Evolutionary conservation across 176 grass and related monocot species (phyloP).

Genomic region (maize (Zea mays)): Zm-B73-REFERENCE-NAM-5.0 NC_050104.1:12552001-12552500

Average conservation of each 20-base stretch:
- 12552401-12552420: slow-evolving; percentile 25
- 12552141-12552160: not conserved
- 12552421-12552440: too few relatives aligned
- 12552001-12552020: not conserved
- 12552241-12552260: not conserved
- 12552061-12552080: slow-evolving; percentile 10
- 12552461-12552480: too few relatives aligned
- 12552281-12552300: not conserved
- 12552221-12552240: not conserved
- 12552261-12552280: not conserved
- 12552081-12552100: not conserved
- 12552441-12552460: too few relatives aligned
- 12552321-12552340: not conserved
- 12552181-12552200: not conserved
- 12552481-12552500: too few relatives aligned
- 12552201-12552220: not conserved
- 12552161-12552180: not conserved
- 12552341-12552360: not conserved
- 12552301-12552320: not conserved
- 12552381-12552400: not conserved
- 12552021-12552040: not conserved
- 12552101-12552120: not conserved
- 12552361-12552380: slow-evolving; percentile 4
- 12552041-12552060: not conserved
- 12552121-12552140: not conserved